Evolutionary conservation across 441 rosid genomes (phyloP), one percentile per base, ranked within the genome.

Genomic region (Pelargonium australe): DNA sequence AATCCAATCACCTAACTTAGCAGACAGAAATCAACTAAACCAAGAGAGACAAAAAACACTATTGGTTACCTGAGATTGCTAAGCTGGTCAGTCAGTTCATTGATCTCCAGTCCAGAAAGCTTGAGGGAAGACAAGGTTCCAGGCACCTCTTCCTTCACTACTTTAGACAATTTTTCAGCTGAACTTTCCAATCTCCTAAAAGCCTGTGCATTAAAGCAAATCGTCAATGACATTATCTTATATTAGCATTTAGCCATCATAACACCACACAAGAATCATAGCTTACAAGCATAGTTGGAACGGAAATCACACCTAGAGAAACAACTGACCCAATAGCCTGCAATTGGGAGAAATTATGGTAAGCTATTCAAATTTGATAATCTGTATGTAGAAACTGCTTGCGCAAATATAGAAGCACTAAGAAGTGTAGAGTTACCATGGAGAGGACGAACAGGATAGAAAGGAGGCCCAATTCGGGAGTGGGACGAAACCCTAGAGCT

Each of bases 71-170:
- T 78, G 71, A 76, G 73, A 25, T 68, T 68, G 67, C 67, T 44
- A 49, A 77, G 79, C 11, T 79, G 75, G 45, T 60, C 77, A 66
- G 77, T 65, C 70, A 81, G 34, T 62, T 81, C 76, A 7, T 16
- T 72, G 51, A 81, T 68, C 77, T 76, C 82, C 7, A 72, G 66
- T 10, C 70, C 72, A 20, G 84, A 81, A 40, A 78, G 82, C 68
- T 74, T 74, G 68, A 81, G 68, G 12, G 77, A 76, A 66, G 67
- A 70, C 74, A 79, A 66, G 41, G 80, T 76, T 41, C 82, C 82
- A 3, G 84, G 79, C 5, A 78, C 72, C 72, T 81, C 80, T 62
- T 74, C 64, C 5, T 75, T 72, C 44, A 68, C 75, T 57, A 70
- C 68, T 66, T 28, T 64, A 31, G 73, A 72, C 73, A 80, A 53